Evolutionary conservation across 108 stramenopile species (phyloP), one percentile per base, ranked within the genome.

Genomic region (Cyclostephanos invisitatus): DNA sequence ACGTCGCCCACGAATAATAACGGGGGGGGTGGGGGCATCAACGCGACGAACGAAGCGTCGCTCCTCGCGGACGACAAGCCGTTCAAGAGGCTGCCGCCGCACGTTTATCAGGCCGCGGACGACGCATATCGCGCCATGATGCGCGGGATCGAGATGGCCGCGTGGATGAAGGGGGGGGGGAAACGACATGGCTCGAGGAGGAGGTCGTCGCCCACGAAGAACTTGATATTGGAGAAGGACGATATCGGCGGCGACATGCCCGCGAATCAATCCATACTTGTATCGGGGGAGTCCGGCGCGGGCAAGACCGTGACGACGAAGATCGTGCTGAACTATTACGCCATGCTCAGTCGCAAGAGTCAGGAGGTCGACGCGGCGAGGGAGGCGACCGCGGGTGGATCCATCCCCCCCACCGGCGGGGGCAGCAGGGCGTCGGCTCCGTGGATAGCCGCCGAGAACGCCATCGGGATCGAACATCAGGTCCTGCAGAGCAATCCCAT

Each of bases 251-350:
- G 58, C 15, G 64, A 67, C 51, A 56, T 85, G 28, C 61, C 63
- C 18, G 53, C 77, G 18, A 80, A 88, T 64, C 84, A 86, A 73
- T 85, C 84, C 2, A 88, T 96, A 27, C 58, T 96, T n/a, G 85
- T 93, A 5, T 86, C 85, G 10, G 95, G 95, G n/a, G 92, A 93
- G 69, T 75, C 73, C 32, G 95, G 95, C 9, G 91, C 95, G 4
- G 95, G 95, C 42, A 96, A 96, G 73, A 93, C 95, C 6, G 92
- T 89, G 0, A 92, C 92, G 8, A 90, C 92, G 5, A 97, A 97
- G 56, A 87, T 93, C 73, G 84, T 94, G 18, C 78, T 97, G 73
- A 88, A 94, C 65, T 96, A 91, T 73, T 81, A 90, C 53, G 89
- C 94, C 6, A 84, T 87, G 49, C 73, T 91, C 63, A 89, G 88